Percentiles rank a stretch among this genome's conserved stretches.
Conservation (phyloP, 1,284 basidiomycete species). For the Cutaneotrichosporon mucoides region DNA sequence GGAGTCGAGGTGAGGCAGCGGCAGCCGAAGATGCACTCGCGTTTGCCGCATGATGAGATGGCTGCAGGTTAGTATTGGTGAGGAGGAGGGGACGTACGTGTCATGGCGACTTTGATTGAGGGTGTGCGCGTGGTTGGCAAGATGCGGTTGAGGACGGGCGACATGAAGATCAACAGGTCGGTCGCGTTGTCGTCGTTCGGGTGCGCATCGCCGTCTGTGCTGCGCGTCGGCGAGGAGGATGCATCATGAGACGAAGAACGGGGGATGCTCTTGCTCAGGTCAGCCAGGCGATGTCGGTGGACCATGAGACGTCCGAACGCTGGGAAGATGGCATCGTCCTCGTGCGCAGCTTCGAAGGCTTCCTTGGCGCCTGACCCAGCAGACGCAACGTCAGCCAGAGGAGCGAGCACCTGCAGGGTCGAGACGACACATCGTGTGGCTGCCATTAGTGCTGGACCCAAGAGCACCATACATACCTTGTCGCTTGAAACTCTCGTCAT, state of each 20-base stretch:
- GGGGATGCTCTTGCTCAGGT: neutral
- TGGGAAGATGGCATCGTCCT: neutral
- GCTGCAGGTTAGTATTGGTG: neutral
- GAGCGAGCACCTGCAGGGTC: conserved; percentile 6
- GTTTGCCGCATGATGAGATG: conserved; percentile 11
- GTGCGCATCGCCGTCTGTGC: neutral
- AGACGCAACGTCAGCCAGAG: neutral
- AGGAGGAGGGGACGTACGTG: neutral
- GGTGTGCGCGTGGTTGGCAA: neutral
- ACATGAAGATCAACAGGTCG: neutral
- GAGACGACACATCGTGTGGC: conserved; percentile 8
- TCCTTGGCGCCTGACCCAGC: neutral
- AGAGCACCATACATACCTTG: conserved; percentile 5
- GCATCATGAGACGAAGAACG: too few species aligned
- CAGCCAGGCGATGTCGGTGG: neutral
- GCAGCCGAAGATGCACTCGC: conserved; percentile 9
- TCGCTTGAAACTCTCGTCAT: neutral
- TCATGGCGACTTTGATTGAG: neutral
- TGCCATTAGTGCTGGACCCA: neutral
- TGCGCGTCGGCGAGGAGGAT: neutral
- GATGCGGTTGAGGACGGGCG: neutral
- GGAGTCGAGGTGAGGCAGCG: conserved; percentile 1
- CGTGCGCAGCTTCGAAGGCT: neutral
- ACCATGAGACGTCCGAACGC: conserved; percentile 1
- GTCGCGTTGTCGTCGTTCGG: neutral